These are phyloP conservation scores for Sporothrix inflata DNA, from an alignment of 2,329 filamentous ascomycete species.

Conservation along the genomic window DNA sequence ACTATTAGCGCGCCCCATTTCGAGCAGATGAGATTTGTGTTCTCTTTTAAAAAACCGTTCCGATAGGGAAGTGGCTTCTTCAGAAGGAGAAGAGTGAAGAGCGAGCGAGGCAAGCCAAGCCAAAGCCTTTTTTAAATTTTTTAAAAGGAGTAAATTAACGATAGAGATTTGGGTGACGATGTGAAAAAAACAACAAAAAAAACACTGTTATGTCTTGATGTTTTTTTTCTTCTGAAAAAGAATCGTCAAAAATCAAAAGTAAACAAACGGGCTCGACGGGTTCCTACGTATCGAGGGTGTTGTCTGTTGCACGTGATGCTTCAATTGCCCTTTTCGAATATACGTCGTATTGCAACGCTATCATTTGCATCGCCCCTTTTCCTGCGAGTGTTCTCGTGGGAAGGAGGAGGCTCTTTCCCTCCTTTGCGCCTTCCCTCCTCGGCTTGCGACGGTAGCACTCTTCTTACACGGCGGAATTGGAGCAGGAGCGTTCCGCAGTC, in stretches of 20 bases:
- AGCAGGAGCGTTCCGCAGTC: conserved; percentile 15
- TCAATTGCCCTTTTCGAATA: too few species aligned
- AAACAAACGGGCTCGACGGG: too few species aligned
- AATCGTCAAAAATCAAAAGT: too few species aligned
- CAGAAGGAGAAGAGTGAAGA: background rate
- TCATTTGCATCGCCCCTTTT: too few species aligned
- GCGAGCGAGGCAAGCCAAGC: background rate
- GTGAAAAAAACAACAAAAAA: too few species aligned
- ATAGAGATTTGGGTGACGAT: too few species aligned
- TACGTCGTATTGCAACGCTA: too few species aligned
- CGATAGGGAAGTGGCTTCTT: background rate
- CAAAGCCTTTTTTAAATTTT: background rate
- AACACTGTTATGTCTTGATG: too few species aligned
- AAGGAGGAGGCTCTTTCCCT: background rate
- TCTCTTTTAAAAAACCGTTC: background rate
- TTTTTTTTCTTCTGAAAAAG: too few species aligned
- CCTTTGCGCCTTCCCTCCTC: background rate
- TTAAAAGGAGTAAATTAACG: too few species aligned
- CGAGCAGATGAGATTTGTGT: conserved; percentile 12
- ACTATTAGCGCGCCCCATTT: background rate
- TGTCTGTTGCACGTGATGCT: too few species aligned
- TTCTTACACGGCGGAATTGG: conserved; percentile 8
- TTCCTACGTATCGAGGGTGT: too few species aligned
- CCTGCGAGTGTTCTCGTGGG: background rate
- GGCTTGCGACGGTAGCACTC: conserved; percentile 28